Evolutionary conservation across 176 grass and related monocot species (phyloP).

Genomic region (Triticum urartu): DNA sequence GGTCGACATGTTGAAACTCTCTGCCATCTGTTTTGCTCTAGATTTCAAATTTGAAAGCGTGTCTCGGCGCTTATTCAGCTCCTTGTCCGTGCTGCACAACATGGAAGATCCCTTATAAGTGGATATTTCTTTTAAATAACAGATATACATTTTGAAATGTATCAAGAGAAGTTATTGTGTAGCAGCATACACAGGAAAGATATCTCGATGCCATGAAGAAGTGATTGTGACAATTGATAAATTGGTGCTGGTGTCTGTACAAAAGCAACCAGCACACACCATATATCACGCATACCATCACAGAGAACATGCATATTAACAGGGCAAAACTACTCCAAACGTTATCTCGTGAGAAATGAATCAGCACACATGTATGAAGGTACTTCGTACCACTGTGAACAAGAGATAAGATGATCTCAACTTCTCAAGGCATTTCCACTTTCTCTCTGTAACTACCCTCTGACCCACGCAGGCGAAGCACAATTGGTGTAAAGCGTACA

Average conservation of each 20-base stretch:
- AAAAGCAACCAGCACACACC: not conserved
- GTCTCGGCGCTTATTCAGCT: constrained; percentile 61
- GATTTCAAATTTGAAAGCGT: constrained; percentile 56
- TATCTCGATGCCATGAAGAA: too few relatives aligned
- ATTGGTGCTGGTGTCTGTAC: not conserved
- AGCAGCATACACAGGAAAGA: not conserved
- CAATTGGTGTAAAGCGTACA: not conserved
- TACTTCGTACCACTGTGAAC: not conserved
- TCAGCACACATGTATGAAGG: not conserved
- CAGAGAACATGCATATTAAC: not conserved
- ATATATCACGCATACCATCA: not conserved
- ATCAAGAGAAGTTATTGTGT: not conserved
- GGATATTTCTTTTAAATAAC: not conserved
- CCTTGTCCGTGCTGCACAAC: constrained; percentile 64
- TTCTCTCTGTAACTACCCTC: not conserved
- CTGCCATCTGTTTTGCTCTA: constrained; percentile 63
- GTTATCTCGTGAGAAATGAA: not conserved
- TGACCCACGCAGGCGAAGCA: not conserved
- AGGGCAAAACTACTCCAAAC: not conserved
- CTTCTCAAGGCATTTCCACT: not conserved
- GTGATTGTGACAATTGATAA: not conserved
- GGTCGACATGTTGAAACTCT: constrained; percentile 65
- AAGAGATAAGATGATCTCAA: not conserved
- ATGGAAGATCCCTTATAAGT: not conserved
- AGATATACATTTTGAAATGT: not conserved